A percentile compares a stretch with the other conserved stretches of the same genome.
These are phyloP conservation scores for Phaeosphaeriaceae sp. DNA, from an alignment of 2,329 filamentous ascomycete genomes.

Conservation along the genomic window DNA sequence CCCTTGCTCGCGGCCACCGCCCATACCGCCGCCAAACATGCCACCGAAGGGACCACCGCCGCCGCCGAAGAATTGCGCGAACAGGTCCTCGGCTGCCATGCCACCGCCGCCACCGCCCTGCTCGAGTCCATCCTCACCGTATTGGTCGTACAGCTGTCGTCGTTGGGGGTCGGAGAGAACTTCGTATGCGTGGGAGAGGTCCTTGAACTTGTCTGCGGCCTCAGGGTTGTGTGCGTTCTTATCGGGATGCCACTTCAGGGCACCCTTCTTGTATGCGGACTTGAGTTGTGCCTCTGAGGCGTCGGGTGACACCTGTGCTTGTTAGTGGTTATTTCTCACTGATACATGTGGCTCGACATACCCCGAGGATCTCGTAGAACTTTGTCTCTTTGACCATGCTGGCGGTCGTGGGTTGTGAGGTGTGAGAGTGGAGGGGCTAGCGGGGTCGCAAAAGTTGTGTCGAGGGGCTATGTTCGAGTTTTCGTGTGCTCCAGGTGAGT, in stretches of 20 bases:
- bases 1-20: slow-evolving; percentile 79
- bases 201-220: slow-evolving; percentile 98
- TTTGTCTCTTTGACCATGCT: slow-evolving; percentile 82
- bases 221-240: slow-evolving; percentile 95
- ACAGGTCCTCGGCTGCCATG: slow-evolving; percentile 96
- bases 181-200: slow-evolving; percentile 94
- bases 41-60: slow-evolving; percentile 71
- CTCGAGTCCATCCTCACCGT: slow-evolving; percentile 95
- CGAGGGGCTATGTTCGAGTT: slow-evolving; percentile 10
- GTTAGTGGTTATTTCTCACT: slow-evolving; percentile 15
- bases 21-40: slow-evolving; percentile 61
- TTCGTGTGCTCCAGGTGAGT: slow-evolving; percentile 5
- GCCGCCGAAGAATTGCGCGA: slow-evolving; percentile 91
- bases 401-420: slow-evolving; percentile 24
- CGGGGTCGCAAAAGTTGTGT: slow-evolving; percentile 33
- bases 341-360: slow-evolving; percentile 55
- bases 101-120: slow-evolving; percentile 78
- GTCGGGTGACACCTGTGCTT: slow-evolving; percentile 72
- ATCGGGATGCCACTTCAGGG: slow-evolving; percentile 86
- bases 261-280: slow-evolving; percentile 85
- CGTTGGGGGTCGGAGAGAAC: slow-evolving; percentile 91
- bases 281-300: slow-evolving; percentile 88
- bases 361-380: slow-evolving; percentile 79
- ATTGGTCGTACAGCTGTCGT: slow-evolving; percentile 92
- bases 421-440: slow-evolving; percentile 27